Evolutionary conservation across 148 eudicot species (phyloP).

Genomic region (Hydrangea macrophylla): DNA sequence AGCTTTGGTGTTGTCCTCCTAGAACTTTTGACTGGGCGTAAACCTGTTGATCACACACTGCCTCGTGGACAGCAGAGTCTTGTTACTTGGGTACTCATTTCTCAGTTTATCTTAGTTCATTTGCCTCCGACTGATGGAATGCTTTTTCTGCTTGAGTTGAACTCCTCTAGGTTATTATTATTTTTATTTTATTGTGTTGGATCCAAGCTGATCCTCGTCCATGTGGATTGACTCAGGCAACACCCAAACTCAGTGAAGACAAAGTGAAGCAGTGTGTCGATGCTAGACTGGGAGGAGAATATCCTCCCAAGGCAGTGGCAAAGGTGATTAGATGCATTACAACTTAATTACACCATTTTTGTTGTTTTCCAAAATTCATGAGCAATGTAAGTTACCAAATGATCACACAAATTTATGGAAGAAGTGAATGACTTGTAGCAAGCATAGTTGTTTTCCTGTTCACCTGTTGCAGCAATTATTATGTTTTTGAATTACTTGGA

Average conservation of each 20-base stretch:
- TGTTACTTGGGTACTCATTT: slow-evolving; percentile 68
- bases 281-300: slow-evolving; percentile 51
- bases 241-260: slow-evolving; percentile 78
- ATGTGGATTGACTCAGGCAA: slow-evolving; percentile 41
- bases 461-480: not conserved
- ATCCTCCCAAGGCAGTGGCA: slow-evolving; percentile 79
- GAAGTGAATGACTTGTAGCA: not conserved
- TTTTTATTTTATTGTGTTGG: not conserved
- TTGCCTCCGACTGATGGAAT: not conserved
- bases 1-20: slow-evolving; percentile 82
- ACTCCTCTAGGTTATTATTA: not conserved
- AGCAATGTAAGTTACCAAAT: not conserved
- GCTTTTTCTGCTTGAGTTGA: not conserved
- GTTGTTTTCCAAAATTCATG: not conserved
- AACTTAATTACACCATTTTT: not conserved
- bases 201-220: slow-evolving; percentile 1
- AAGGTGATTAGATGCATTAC: slow-evolving; percentile 40
- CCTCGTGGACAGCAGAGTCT: slow-evolving; percentile 88
- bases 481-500: not conserved
- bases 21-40: slow-evolving; percentile 81
- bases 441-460: not conserved
- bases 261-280: slow-evolving; percentile 78
- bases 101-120: not conserved
- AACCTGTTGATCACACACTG: slow-evolving; percentile 76
- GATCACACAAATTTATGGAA: not conserved